Evolutionary conservation across 495 filamentous ascomycete species (phyloP).

Genomic region (Sphaerosporella brunnea): DNA sequence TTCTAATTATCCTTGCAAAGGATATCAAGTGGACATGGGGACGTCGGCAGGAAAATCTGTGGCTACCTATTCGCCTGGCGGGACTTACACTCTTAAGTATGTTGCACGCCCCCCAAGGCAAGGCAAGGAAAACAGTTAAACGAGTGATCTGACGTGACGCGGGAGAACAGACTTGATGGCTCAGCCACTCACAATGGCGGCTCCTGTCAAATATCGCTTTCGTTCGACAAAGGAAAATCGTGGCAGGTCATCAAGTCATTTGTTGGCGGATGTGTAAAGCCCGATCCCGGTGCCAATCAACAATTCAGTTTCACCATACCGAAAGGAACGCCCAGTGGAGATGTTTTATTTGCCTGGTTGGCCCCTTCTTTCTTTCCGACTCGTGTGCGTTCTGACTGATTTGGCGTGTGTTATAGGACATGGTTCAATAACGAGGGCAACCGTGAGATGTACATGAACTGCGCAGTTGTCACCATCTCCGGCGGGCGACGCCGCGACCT

Average conservation of each 20-base stretch:
- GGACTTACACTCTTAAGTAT: conserved; percentile 29
- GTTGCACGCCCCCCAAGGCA: conserved; percentile 1
- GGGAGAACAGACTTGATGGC: conserved; percentile 17
- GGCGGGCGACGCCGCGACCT: conserved; percentile 20
- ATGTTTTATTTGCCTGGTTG: conserved; percentile 46
- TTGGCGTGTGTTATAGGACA: conserved; percentile 31
- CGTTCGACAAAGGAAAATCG: conserved; percentile 38
- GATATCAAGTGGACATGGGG: conserved; percentile 32
- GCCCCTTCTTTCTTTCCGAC: background rate
- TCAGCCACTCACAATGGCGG: conserved; percentile 43
- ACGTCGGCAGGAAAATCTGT: conserved; percentile 28
- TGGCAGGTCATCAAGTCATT: conserved; percentile 48
- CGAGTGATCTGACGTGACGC: conserved; percentile 3
- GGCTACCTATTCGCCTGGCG: conserved; percentile 31
- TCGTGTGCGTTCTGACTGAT: background rate
- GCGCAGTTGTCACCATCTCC: conserved; percentile 41
- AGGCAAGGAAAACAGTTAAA: background rate
- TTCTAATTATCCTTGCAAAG: conserved; percentile 38
- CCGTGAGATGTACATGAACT: conserved; percentile 61
- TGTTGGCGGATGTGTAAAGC: conserved; percentile 42
- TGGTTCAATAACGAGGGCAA: conserved; percentile 60
- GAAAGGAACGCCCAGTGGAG: conserved; percentile 29
- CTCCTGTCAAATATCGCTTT: conserved; percentile 46
- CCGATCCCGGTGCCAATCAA: conserved; percentile 22
- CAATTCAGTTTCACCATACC: conserved; percentile 36